Percentiles rank a stretch among this genome's conserved stretches.
Evolutionary conservation across 306 rosid species (phyloP).

Genomic region (Quercus cerris): DNA sequence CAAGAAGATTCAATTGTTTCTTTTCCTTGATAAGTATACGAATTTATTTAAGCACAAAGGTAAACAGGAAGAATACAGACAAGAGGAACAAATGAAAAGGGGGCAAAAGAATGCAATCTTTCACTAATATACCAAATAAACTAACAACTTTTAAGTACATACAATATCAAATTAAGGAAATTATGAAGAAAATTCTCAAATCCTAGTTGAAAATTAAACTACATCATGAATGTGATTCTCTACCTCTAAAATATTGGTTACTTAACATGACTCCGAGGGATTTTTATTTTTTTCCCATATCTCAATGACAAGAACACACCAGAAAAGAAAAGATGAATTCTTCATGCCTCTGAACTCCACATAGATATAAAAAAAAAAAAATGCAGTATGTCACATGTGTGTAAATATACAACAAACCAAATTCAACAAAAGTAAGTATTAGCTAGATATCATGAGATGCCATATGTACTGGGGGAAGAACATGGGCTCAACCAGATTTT

Average conservation of each 20-base stretch:
- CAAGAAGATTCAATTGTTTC: neutral
- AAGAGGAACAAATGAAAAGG: neutral
- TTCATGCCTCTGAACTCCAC: neutral
- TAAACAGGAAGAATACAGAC: neutral
- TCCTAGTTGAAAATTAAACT: too few species aligned
- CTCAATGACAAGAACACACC: neutral
- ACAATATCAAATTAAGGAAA: too few species aligned
- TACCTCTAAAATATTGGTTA: neutral
- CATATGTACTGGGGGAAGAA: neutral
- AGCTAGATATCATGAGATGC: neutral
- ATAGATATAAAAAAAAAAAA: neutral
- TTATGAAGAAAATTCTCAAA: too few species aligned
- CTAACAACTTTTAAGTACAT: too few species aligned
- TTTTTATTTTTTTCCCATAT: neutral
- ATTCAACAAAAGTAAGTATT: neutral
- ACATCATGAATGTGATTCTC: neutral
- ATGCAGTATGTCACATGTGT: too few species aligned
- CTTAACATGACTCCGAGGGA: neutral
- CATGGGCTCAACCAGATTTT: neutral
- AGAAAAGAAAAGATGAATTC: too few species aligned
- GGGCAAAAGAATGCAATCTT: too few species aligned
- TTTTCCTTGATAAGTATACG: neutral
- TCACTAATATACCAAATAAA: too few species aligned
- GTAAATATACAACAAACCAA: neutral
- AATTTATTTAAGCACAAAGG: neutral